These are phyloP conservation scores for Alternaria tenuissima DNA, from an alignment of 2,329 filamentous ascomycete species.

Conservation along the genomic window DNA sequence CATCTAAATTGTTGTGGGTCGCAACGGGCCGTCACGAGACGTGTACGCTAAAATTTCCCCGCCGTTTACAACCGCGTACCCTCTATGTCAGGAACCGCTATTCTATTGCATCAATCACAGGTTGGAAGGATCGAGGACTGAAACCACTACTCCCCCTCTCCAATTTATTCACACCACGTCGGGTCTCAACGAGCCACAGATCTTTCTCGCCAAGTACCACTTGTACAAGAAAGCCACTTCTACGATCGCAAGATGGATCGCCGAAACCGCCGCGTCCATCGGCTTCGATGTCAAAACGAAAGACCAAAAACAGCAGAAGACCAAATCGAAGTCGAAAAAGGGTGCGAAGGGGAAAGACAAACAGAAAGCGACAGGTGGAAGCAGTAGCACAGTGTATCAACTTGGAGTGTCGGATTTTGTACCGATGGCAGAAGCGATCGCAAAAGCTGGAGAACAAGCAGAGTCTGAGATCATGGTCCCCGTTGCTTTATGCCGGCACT, in stretches of 20 bases:
- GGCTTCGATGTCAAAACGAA: conserved; percentile 8
- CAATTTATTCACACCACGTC: no score
- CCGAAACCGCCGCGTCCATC: conserved; percentile 8
- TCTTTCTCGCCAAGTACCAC: conserved; percentile 9
- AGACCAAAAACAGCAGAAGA: neutral
- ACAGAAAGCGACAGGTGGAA: neutral
- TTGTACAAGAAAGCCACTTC: conserved; percentile 15
- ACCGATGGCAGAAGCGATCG: conserved; percentile 12
- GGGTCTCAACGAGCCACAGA: neutral
- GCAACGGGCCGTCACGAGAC: no score
- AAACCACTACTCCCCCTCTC: no score
- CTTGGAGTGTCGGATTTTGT: conserved; percentile 11
- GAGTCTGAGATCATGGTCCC: conserved; percentile 5
- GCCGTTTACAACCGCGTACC: no score
- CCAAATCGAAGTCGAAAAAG: neutral
- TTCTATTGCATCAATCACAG: no score
- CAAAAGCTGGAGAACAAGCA: neutral
- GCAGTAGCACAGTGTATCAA: neutral
- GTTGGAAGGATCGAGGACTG: no score
- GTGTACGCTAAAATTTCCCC: no score
- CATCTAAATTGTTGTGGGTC: no score
- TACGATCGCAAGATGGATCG: conserved; percentile 14
- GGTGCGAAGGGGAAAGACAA: neutral
- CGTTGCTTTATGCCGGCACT: conserved; percentile 1
- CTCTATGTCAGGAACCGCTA: no score